Evolutionary conservation across 2,329 filamentous ascomycete species (phyloP), one percentile per base, ranked within the genome.

Genomic region (Aspergillus sp.): DNA sequence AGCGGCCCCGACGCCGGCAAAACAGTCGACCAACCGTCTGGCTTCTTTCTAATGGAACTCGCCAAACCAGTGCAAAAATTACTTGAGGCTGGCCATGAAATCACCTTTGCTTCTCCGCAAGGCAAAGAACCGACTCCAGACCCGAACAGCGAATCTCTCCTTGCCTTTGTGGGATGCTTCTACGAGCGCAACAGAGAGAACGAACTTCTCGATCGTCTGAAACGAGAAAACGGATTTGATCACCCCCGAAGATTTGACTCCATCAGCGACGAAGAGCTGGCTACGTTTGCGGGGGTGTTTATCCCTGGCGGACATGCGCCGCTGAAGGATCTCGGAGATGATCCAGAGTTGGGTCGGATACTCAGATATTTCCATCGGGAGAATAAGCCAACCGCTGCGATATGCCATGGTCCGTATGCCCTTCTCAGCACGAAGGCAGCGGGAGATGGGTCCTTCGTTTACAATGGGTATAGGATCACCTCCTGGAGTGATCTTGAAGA

Each of bases 331-430:
- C 50, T 74, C 0, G 70, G 70, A 0, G 62, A 61, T 11, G 61
- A 74, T 43, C 43, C 57, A 3, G 69, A 74, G 2, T 56, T 74
- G 6, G 71, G 70, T 0, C 60, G 70, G 4, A 68, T 73, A 4
- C 40, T 74, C 40, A 50, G 48, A 2, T 65, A 68, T 28, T 74
- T 74, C 49, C 67, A 73, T 42, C 37, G 38, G 2, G 48, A 62
- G 45, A 53, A 59, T 4, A 73, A 73, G 47, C 70, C 71, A 0
- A 73, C 71, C 0, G 70, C 69, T 1, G 66, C 63, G 3, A 66
- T 74, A n/a, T 74, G 71, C 33, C 71, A 75, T 42, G 72, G 72
- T 1, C 70, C 71, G 1, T 72, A 67, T 51, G 72, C 69, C 1
- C 62, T 74, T 32, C 44, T 75, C 10, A 68, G 64, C 5, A 74